These are phyloP conservation scores for Moesziomyces antarcticus DNA, from an alignment of 1,284 basidiomycete species.

Conservation along the genomic window DNA sequence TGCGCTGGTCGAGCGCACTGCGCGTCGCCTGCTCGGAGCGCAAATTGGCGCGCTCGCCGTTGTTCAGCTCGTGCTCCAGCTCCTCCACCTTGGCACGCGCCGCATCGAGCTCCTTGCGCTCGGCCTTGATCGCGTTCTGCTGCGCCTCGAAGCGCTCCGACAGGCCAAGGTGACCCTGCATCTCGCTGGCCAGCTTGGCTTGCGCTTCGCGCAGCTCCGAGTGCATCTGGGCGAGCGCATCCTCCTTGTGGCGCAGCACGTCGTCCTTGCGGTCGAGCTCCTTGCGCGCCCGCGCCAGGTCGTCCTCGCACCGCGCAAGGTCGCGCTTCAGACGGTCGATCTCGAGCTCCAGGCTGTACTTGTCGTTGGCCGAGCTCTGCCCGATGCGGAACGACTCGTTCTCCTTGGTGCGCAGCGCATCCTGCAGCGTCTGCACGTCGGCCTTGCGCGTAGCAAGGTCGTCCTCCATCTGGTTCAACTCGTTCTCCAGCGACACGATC, in stretches of 20 bases:
- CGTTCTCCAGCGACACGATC: constrained; percentile 53
- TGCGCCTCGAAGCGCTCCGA: constrained; percentile 64
- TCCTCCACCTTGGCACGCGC: constrained; percentile 70
- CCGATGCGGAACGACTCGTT: constrained; percentile 76
- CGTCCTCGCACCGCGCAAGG: constrained; percentile 81
- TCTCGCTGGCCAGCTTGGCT: constrained; percentile 59
- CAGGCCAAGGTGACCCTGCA: constrained; percentile 53
- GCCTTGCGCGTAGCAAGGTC: constrained; percentile 48
- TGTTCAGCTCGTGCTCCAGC: constrained; percentile 82
- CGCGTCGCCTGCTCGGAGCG: constrained; percentile 82
- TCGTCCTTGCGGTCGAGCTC: constrained; percentile 79
- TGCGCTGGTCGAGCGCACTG: constrained; percentile 90
- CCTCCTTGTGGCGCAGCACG: constrained; percentile 76
- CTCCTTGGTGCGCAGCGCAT: constrained; percentile 75
- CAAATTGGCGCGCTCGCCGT: constrained; percentile 81
- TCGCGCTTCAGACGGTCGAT: constrained; percentile 88
- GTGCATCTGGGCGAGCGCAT: constrained; percentile 73
- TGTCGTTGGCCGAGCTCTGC: constrained; percentile 82
- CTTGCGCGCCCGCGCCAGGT: constrained; percentile 78
- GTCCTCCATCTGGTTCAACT: constrained; percentile 52
- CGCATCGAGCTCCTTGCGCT: constrained; percentile 50
- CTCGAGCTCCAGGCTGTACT: constrained; percentile 89
- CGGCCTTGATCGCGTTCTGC: constrained; percentile 40
- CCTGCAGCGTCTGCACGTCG: constrained; percentile 72
- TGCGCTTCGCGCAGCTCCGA: constrained; percentile 56